A percentile compares a stretch with the other conserved stretches of the same genome.
Evolutionary conservation across 129 eudicot genomes (phyloP).

Genomic region (Centrapalus pauciflorus): DNA sequence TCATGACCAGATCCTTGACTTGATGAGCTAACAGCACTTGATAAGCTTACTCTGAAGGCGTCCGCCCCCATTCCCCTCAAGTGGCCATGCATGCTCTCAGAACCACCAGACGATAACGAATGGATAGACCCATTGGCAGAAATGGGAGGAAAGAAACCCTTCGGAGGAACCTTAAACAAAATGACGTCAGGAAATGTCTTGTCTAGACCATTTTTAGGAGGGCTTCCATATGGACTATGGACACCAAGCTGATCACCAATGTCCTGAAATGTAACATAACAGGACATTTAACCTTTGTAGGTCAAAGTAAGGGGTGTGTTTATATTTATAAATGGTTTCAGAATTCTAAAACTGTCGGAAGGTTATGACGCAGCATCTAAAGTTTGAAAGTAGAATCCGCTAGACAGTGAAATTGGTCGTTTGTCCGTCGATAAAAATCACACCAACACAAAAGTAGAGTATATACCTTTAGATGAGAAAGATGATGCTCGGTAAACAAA

Average conservation of each 20-base stretch:
- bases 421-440: too few relatives aligned
- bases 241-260: conserved; percentile 67
- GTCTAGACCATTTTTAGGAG: conserved; percentile 50
- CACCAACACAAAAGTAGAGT: too few relatives aligned
- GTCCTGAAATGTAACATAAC: conserved; percentile 50
- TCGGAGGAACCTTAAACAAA: conserved; percentile 50
- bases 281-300: conserved; percentile 10
- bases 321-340: too few relatives aligned
- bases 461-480: too few relatives aligned
- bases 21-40: conserved; percentile 94
- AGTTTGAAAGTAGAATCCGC: too few relatives aligned
- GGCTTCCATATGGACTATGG: conserved; percentile 58
- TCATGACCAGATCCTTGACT: conserved; percentile 84
- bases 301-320: background rate
- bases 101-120: conserved; percentile 37
- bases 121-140: conserved; percentile 25
- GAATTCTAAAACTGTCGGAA: too few relatives aligned
- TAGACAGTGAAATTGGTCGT: too few relatives aligned
- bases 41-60: conserved; percentile 64
- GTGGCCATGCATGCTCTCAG: conserved; percentile 49
- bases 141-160: conserved; percentile 39
- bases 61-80: conserved; percentile 53
- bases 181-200: conserved; percentile 72
- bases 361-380: too few relatives aligned
- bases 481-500: too few relatives aligned